Conservation (phyloP, 1,284 basidiomycete species). For the Calocybe gambosa region DNA sequence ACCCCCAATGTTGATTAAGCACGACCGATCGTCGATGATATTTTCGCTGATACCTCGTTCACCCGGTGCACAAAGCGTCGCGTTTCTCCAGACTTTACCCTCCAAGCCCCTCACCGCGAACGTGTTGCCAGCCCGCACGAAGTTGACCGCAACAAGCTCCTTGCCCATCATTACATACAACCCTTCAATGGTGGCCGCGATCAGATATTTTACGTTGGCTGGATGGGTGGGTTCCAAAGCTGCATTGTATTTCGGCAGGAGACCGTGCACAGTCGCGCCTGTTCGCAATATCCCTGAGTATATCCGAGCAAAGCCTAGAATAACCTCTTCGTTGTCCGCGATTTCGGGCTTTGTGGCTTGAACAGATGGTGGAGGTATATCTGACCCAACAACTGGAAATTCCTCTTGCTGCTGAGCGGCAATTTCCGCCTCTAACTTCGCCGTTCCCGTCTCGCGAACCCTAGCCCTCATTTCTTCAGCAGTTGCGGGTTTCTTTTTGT, state of each 20-base stretch:
- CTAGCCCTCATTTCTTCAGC: slow-evolving; percentile 83
- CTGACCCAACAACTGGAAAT: slow-evolving; percentile 12
- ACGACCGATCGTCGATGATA: slow-evolving; percentile 33
- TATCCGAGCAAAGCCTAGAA: slow-evolving; percentile 90
- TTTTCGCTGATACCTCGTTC: slow-evolving; percentile 36
- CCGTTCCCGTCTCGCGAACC: slow-evolving; percentile 61
- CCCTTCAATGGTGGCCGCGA: slow-evolving; percentile 61
- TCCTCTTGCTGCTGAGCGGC: slow-evolving; percentile 19
- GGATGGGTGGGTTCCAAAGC: slow-evolving; percentile 61
- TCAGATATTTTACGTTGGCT: slow-evolving; percentile 64
- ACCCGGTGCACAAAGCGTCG: slow-evolving; percentile 77
- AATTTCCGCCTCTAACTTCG: slow-evolving; percentile 28
- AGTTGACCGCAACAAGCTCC: slow-evolving; percentile 80
- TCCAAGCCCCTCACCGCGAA: slow-evolving; percentile 92
- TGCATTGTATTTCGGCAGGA: slow-evolving; percentile 89
- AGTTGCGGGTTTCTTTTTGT: slow-evolving; percentile 71
- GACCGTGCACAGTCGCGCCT: slow-evolving; percentile 63
- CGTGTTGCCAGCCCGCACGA: slow-evolving; percentile 91
- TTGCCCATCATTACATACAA: slow-evolving; percentile 99
- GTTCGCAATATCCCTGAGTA: slow-evolving; percentile 83
- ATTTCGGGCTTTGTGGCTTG: slow-evolving; percentile 18
- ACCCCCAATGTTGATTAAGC: slow-evolving; percentile 80
- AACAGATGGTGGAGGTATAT: slow-evolving; percentile 11
- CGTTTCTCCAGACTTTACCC: slow-evolving; percentile 86
- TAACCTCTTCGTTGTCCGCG: slow-evolving; percentile 46